Base-by-base conservation (phyloP, 2,329 filamentous ascomycete genomes). In the Sordariomycetes sp. region DNA sequence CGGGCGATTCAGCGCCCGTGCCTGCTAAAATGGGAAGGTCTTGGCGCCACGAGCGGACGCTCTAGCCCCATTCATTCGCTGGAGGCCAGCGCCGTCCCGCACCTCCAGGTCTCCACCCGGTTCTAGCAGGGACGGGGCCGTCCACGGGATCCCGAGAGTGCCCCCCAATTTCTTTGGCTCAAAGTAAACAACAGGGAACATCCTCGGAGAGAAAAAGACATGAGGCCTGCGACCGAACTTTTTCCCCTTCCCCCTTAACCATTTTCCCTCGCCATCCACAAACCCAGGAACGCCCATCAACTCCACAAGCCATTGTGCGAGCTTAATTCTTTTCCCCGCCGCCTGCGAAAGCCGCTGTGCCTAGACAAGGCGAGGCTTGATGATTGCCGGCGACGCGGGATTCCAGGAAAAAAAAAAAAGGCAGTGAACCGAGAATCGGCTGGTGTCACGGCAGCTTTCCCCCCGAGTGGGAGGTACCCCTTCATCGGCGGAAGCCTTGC, bases 181-280 rank as follows among this genome's bases (percentile, higher is more conserved):
- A 50, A 8, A 50, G 45, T 50, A 50, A 50, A 50, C 45, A 50
- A 50, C 45, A 50, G 45, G 20, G 45, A 22, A 22, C 45, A 20
- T 20, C 45, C 20, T 12, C 36, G 17, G 12, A 10, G 36, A 12
- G 20, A 20, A 24, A 50, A 24, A 22, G n/a, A n/a, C n/a, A 35
- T 56, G 39, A 56, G n/a, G 25, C 54, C 13, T 51, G 17, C 54
- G 42, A 56, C 54, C 39, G 42, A 36, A 36, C 42, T 56, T 56
- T 56, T 36, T 39, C 28, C 28, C 28, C 28, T 54, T 34, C 36
- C 28, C 54, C 34, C 25, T 56, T 42, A 13, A 25, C 54, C 25
- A 35, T 34, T 51, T 34, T 22, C 25, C 17, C 17, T 50, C 42
- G 13, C 25, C 24, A 28, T 52, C 36, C 39, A 32, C 36, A 28